These are phyloP conservation scores for Dacryopinax spathularia DNA, from an alignment of 768 basidiomycete species.

Conservation along the genomic window DNA sequence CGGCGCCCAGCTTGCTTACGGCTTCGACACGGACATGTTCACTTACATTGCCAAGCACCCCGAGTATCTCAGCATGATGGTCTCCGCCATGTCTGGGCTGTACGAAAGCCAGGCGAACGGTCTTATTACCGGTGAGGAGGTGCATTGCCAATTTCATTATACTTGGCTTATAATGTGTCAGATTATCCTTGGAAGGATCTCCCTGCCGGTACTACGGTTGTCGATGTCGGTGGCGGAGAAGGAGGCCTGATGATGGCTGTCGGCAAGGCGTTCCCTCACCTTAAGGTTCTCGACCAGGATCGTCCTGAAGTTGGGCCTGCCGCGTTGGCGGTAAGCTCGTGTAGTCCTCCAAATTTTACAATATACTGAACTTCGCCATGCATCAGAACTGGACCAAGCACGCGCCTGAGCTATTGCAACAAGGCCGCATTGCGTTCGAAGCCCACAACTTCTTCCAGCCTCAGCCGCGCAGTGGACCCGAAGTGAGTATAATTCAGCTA, in stretches of 20 bases:
- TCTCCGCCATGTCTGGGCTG: neutral
- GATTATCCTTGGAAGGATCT: constrained; percentile 22
- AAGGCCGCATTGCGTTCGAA: neutral
- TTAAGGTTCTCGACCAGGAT: constrained; percentile 28
- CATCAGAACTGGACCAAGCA: neutral
- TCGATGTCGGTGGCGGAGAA: constrained; percentile 31
- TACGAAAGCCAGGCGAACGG: neutral
- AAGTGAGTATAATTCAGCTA: neutral
- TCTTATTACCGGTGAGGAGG: neutral
- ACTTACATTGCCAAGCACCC: neutral
- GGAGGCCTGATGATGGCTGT: constrained; percentile 28
- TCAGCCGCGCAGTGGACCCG: neutral
- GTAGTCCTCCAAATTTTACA: constrained; percentile 19
- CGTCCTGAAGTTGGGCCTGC: constrained; percentile 9
- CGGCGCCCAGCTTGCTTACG: neutral
- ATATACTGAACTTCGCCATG: no score
- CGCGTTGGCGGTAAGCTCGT: constrained; percentile 16
- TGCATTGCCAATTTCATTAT: neutral
- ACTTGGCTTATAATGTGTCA: neutral
- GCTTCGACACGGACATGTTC: neutral
- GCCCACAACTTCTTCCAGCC: neutral
- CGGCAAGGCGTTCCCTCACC: constrained; percentile 23
- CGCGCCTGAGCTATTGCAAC: neutral
- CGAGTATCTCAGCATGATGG: neutral
- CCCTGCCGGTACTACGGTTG: constrained; percentile 20